Percentiles rank a stretch among this genome's conserved stretches.
Conservation (phyloP, 2,329 filamentous ascomycete genomes). For the Ascochyta koolunga region DNA sequence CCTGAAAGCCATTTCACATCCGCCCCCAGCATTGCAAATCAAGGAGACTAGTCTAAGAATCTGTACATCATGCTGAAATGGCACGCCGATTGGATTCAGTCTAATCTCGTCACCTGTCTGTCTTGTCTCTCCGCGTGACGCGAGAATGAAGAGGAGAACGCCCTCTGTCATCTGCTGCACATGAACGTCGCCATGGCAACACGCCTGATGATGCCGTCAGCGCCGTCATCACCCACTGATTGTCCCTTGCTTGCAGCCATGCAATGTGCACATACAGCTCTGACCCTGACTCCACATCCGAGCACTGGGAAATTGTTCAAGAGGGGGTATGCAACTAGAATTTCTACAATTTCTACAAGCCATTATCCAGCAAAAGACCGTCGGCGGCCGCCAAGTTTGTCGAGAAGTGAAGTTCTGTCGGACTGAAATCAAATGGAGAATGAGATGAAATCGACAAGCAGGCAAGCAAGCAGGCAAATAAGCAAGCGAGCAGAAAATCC, state of each 20-base stretch:
- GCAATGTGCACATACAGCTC: neutral
- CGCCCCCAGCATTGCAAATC: no score
- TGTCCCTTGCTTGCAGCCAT: conserved; percentile 1
- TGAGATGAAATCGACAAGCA: neutral
- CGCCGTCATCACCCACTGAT: conserved; percentile 9
- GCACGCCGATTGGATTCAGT: neutral
- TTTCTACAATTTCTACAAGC: conserved; percentile 13
- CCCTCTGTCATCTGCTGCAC: no score
- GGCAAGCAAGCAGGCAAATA: no score
- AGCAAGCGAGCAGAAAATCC: conserved; percentile 1
- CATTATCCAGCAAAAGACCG: conserved; percentile 12
- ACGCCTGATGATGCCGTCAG: conserved; percentile 12
- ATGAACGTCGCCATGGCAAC: conserved; percentile 15
- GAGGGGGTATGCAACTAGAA: neutral
- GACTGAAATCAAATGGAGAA: no score
- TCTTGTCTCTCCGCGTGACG: conserved; percentile 3
- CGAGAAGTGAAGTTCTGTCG: conserved; percentile 2
- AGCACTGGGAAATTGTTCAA: no score
- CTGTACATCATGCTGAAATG: no score
- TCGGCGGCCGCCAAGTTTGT: conserved; percentile 3
- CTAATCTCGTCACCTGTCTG: conserved; percentile 2
- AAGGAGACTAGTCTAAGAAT: no score
- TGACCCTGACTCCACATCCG: no score
- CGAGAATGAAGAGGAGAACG: neutral
- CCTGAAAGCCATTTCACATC: conserved; percentile 2